phyloP scores from a whole-genome alignment of 2,329 filamentous ascomycete genomes.

The Blastomyces percursus region DNA sequence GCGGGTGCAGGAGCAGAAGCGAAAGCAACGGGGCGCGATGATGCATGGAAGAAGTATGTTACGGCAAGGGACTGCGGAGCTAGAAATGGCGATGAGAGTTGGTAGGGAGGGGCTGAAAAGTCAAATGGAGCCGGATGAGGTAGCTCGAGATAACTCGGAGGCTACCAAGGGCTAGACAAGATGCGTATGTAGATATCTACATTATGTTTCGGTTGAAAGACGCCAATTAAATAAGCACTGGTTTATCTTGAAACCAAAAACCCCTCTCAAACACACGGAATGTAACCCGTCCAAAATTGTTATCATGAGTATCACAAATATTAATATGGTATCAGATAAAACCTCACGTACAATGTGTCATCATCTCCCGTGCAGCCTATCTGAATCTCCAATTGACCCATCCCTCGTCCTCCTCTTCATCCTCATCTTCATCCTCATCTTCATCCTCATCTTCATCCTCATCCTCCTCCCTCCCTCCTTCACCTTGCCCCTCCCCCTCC shows the following conservation, averaged over 20 bases:
- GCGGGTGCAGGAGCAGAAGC: conserved; percentile 34
- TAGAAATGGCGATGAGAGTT: conserved; percentile 35
- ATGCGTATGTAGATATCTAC: background rate
- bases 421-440: conserved; percentile 37
- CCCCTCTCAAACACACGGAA: background rate
- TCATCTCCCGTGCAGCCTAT: background rate
- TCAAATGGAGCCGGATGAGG: conserved; percentile 24
- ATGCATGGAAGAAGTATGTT: conserved; percentile 33
- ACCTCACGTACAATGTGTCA: background rate
- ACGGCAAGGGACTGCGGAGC: conserved; percentile 34
- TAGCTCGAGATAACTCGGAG: background rate
- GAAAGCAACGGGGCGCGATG: conserved; percentile 30
- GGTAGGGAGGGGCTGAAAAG: conserved; percentile 34
- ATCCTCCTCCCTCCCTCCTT: conserved; percentile 18
- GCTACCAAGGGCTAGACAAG: background rate
- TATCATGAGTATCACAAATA: conserved; percentile 6
- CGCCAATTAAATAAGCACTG: background rate
- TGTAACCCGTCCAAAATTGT: background rate
- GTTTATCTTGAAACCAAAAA: background rate
- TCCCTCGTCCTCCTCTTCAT: conserved; percentile 43
- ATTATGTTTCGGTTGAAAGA: background rate
- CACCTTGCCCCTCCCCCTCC: conserved; percentile 22
- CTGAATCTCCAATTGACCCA: conserved; percentile 37
- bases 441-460: conserved; percentile 30
- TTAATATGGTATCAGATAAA: background rate